Evolutionary conservation across 2,329 filamentous ascomycete species (phyloP), one percentile per base, ranked within the genome.

Genomic region (Fusarium palustre): DNA sequence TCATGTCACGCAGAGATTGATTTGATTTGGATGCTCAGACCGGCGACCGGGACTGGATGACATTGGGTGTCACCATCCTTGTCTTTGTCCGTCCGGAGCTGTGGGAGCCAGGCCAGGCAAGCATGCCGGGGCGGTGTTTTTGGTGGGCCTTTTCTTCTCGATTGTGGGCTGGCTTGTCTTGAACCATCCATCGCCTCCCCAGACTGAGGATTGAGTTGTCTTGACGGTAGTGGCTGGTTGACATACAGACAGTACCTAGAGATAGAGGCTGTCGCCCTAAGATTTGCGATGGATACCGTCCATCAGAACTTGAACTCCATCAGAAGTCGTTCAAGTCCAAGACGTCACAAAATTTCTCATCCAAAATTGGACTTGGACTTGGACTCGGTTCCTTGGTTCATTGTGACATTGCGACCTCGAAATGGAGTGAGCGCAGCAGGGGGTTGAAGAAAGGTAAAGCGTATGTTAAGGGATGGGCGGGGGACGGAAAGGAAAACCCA

Each of bases 71-170:
- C 63, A 47, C 55, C 55, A 70, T 60, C 67, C 58, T 60, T 70
- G 67, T 59, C 57, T 59, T 38, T 38, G 68, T 60, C 69, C 61
- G 67, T 64, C 66, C 66, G 66, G 46, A 70, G 67, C 63, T 70
- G 62, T 69, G 66, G 66, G 69, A 68, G 61, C 69, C 63, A 66
- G 47, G 55, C 59, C 50, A 50, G 60, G 64, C 59, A 72, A 65
- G 61, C 57, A 59, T 69, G 63, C 69, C 61, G 64, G 70, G 69
- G 70, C 69, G 65, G 69, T 72, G 71, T 67, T 73, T 69, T 69
- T 64, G 59, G 71, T 74, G 71, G 71, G 61, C 42, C 66, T n/a
- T n/a, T 58, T 55, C 43, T 31, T 43, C 30, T 54, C 56, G 66
- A 60, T 69, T 64, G 61, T 62, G 57, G 57, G 45, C 62, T 63